A percentile compares a stretch with the other conserved stretches of the same genome.
These are phyloP conservation scores for Cardamine chenopodiifolia DNA, from an alignment of 345 rosid species.

Conservation along the genomic window DNA sequence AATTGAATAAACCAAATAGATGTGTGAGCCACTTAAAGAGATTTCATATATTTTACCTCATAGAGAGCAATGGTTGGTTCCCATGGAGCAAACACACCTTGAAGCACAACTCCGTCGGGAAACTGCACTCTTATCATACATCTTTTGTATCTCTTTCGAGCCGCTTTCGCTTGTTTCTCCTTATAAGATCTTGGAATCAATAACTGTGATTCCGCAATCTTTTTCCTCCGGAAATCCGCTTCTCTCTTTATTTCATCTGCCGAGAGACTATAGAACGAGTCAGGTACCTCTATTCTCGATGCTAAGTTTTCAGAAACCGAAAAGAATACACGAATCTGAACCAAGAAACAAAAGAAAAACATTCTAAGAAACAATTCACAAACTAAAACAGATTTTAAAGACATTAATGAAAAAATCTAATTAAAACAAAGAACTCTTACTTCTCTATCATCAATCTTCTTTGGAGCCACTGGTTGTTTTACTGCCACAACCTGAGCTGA, in stretches of 20 bases:
- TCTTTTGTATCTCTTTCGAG: constrained; percentile 64
- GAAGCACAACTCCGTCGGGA: constrained; percentile 93
- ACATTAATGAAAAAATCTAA: background rate
- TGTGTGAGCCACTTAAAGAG: background rate
- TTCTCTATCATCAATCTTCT: constrained; percentile 84
- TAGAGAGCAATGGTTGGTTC: constrained; percentile 80
- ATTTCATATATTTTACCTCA: constrained; percentile 51
- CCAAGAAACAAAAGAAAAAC: constrained; percentile 5
- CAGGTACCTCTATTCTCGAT: constrained; percentile 86
- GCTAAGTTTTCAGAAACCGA: constrained; percentile 83
- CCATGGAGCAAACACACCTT: constrained; percentile 89
- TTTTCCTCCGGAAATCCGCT: constrained; percentile 82
- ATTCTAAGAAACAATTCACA: constrained; percentile 6
- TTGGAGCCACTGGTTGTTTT: constrained; percentile 49
- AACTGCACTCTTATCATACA: constrained; percentile 80
- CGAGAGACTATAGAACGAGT: constrained; percentile 83
- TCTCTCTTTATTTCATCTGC: constrained; percentile 76
- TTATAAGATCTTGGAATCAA: constrained; percentile 82
- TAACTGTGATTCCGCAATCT: constrained; percentile 81
- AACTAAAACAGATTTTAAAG: background rate
- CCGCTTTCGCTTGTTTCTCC: constrained; percentile 90
- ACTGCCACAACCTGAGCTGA: constrained; percentile 40
- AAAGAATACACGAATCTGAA: constrained; percentile 76
- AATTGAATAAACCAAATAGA: background rate
- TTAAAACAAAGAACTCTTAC: constrained; percentile 38